These are phyloP conservation scores for Chionographis japonica DNA, from an alignment of 106 monocot genomes.

Conservation along the genomic window DNA sequence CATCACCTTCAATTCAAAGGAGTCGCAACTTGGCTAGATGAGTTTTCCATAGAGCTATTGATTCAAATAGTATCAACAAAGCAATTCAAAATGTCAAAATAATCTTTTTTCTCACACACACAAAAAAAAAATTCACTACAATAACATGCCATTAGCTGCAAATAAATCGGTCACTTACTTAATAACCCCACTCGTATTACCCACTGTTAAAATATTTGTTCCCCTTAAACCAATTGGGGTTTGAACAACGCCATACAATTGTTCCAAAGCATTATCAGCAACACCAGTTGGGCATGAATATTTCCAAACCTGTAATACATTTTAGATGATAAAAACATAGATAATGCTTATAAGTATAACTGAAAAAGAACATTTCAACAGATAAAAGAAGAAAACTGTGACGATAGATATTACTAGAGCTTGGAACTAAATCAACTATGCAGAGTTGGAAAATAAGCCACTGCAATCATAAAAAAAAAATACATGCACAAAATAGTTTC, in stretches of 20 bases:
- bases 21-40: no score
- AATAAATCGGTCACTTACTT: slow-evolving; percentile 33
- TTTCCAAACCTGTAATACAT: slow-evolving; percentile 56
- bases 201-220: slow-evolving; percentile 33
- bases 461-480: no score
- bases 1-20: no score
- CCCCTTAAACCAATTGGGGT: slow-evolving; percentile 46
- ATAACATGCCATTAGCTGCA: neutral
- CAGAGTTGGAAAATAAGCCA: no score
- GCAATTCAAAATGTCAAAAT: no score
- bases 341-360: neutral
- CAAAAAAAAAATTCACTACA: neutral
- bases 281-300: slow-evolving; percentile 25
- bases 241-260: slow-evolving; percentile 43
- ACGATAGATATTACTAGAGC: neutral
- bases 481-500: no score
- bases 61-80: no score
- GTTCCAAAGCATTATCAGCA: slow-evolving; percentile 55
- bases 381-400: neutral
- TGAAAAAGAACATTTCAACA: neutral
- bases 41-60: no score
- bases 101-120: neutral
- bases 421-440: no score
- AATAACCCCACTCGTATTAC: slow-evolving; percentile 35
- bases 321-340: neutral